These are phyloP conservation scores for Neoarthrinium moseri DNA, from an alignment of 2,329 filamentous ascomycete genomes.

Conservation along the genomic window DNA sequence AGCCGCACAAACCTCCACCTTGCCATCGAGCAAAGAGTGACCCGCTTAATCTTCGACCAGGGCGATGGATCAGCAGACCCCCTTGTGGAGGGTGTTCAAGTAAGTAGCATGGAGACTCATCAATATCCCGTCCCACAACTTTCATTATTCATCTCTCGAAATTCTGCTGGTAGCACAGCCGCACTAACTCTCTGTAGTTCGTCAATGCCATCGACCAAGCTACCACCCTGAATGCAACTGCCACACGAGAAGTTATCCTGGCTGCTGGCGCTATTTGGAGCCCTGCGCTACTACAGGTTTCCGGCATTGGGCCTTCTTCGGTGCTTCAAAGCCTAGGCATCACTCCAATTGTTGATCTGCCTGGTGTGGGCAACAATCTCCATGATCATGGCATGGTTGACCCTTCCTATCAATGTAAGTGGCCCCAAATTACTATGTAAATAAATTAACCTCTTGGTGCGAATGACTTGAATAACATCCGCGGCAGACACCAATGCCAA, in stretches of 20 bases:
- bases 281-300: conserved; percentile 47
- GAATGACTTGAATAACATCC: too few species aligned
- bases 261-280: conserved; percentile 39
- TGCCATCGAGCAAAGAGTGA: conserved; percentile 1
- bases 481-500: neutral
- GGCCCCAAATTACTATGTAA: too few species aligned
- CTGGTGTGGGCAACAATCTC: conserved; percentile 48
- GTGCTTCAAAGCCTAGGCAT: conserved; percentile 37
- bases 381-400: conserved; percentile 36
- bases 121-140: too few species aligned
- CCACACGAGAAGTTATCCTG: conserved; percentile 41
- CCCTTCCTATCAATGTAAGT: conserved; percentile 19
- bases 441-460: too few species aligned
- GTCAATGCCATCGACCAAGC: neutral
- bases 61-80: neutral
- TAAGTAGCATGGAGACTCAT: neutral
- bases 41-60: neutral
- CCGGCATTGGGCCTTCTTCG: conserved; percentile 42
- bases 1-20: conserved; percentile 3
- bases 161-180: too few species aligned
- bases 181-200: neutral
- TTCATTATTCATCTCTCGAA: neutral
- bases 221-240: conserved; percentile 30
- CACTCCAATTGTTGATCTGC: conserved; percentile 39
- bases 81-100: conserved; percentile 1